Evolutionary conservation across 257 asterid species (phyloP).

Genomic region (Mitragyna speciosa): DNA sequence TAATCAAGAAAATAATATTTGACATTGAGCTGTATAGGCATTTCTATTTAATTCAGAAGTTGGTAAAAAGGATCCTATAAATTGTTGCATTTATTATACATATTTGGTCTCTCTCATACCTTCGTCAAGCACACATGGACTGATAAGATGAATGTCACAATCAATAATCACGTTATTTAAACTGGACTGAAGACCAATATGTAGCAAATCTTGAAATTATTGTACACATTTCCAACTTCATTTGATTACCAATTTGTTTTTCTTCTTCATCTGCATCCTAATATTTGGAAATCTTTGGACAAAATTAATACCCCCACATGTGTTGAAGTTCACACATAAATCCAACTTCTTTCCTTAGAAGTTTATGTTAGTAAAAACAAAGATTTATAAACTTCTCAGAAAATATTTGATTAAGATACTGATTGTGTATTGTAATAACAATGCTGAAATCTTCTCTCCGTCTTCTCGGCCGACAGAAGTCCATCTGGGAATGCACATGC

Average conservation of each 20-base stretch:
- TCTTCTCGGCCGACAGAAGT: constrained; percentile 6
- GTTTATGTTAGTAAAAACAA: neutral
- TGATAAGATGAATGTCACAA: constrained; percentile 22
- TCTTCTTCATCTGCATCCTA: neutral
- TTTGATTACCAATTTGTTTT: neutral
- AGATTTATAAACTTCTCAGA: neutral
- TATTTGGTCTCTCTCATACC: constrained; percentile 1
- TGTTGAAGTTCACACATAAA: neutral
- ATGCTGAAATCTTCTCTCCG: neutral
- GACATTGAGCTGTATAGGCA: neutral
- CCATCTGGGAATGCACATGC: constrained; percentile 15
- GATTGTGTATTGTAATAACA: neutral
- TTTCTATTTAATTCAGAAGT: neutral
- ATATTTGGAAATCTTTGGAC: neutral
- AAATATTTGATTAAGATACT: neutral
- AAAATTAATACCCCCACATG: neutral
- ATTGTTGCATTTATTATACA: neutral
- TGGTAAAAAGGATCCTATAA: too few relatives aligned
- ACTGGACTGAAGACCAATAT: neutral
- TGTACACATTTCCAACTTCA: neutral
- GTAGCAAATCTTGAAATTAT: neutral
- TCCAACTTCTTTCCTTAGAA: neutral
- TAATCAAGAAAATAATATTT: neutral
- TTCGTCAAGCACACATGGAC: constrained; percentile 20
- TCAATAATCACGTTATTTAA: neutral